phyloP scores from a whole-genome alignment of 257 asterid species.

The Ilex asprella region DNA sequence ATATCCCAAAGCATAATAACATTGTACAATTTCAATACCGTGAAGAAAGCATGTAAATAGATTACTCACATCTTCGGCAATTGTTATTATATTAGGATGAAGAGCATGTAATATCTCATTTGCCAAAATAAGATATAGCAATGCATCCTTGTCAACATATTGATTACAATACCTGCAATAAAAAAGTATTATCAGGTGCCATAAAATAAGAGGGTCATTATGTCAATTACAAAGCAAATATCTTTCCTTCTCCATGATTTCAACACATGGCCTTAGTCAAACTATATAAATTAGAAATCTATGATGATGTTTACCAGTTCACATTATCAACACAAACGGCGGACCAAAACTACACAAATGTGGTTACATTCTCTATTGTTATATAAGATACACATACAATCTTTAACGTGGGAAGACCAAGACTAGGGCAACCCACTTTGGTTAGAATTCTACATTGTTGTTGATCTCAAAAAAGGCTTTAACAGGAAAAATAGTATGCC shows the following conservation, averaged over 20 bases:
- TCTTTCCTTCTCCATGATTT: not conserved
- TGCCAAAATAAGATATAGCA: conserved; percentile 76
- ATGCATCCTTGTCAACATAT: conserved; percentile 90
- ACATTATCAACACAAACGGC: not conserved
- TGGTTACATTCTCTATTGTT: too few species aligned
- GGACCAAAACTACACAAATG: too few species aligned
- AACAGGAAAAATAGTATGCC: not conserved
- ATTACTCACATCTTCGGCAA: conserved; percentile 94
- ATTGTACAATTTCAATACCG: too few species aligned
- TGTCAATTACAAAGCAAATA: not conserved
- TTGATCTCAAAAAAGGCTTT: not conserved
- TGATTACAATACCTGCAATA: conserved; percentile 87
- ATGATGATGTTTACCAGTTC: not conserved
- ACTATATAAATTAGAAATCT: not conserved
- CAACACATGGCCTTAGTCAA: not conserved
- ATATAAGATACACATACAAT: too few species aligned
- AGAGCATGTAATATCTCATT: conserved; percentile 81
- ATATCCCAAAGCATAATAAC: too few species aligned
- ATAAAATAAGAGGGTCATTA: not conserved
- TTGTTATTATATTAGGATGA: conserved; percentile 83
- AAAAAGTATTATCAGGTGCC: conserved; percentile 13
- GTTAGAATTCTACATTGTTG: too few species aligned
- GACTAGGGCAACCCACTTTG: not conserved
- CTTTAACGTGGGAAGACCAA: not conserved
- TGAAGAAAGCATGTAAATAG: not conserved